phyloP scores from a whole-genome alignment of 2,329 filamentous ascomycete species.

The Pseudonectria buxi region DNA sequence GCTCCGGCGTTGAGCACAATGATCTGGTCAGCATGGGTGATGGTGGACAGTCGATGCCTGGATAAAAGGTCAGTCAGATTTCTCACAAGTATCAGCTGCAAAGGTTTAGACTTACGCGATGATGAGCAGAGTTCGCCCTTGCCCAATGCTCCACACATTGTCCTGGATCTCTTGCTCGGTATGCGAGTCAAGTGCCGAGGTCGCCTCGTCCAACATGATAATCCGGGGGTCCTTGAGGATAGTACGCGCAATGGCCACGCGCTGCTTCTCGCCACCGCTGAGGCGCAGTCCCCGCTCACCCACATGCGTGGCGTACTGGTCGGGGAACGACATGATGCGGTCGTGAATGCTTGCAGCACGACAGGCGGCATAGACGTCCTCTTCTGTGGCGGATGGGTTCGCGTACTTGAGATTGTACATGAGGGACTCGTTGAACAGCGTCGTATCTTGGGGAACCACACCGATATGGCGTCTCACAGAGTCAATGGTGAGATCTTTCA shows the following conservation, averaged over 20 bases:
- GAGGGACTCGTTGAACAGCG: slow-evolving; percentile 87
- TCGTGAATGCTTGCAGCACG: slow-evolving; percentile 87
- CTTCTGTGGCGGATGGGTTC: slow-evolving; percentile 70
- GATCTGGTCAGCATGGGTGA: slow-evolving; percentile 80
- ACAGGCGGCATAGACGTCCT: slow-evolving; percentile 76
- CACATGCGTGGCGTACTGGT: slow-evolving; percentile 83
- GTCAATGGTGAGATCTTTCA: slow-evolving; percentile 83
- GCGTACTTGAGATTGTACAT: slow-evolving; percentile 95
- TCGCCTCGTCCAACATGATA: slow-evolving; percentile 90
- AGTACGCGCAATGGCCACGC: slow-evolving; percentile 86
- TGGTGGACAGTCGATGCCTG: slow-evolving; percentile 74
- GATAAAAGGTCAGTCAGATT: slow-evolving; percentile 13
- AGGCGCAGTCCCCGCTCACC: slow-evolving; percentile 82
- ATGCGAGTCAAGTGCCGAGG: slow-evolving; percentile 82
- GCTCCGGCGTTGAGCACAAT: slow-evolving; percentile 70
- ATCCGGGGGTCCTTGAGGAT: slow-evolving; percentile 89
- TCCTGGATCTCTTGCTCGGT: slow-evolving; percentile 91
- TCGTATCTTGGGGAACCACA: slow-evolving; percentile 93
- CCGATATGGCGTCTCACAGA: slow-evolving; percentile 88
- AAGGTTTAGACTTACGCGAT: slow-evolving; percentile 63
- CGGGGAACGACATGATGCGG: slow-evolving; percentile 81
- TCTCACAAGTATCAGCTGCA: not conserved
- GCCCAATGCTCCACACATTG: slow-evolving; percentile 72
- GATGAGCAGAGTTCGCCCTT: slow-evolving; percentile 85
- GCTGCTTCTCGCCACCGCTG: slow-evolving; percentile 88